Conservation (phyloP, 345 rosid species). For the Conringia planisiliqua region DNA sequence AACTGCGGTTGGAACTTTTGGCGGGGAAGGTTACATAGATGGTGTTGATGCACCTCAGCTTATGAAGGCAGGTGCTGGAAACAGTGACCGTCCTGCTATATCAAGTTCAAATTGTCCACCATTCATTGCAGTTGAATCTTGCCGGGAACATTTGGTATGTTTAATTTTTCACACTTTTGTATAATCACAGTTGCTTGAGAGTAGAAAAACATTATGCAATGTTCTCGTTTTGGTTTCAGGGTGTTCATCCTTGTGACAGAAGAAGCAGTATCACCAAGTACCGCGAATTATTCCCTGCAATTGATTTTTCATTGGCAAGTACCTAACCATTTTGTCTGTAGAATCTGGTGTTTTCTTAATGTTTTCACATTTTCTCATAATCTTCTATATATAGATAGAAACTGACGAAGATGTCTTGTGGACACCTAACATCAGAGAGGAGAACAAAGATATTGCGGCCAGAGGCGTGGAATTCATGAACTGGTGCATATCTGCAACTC, state of each 20-base stretch:
- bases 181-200: background rate
- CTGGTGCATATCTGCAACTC: constrained; percentile 43
- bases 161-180: background rate
- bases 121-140: constrained; percentile 55
- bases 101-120: constrained; percentile 58
- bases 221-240: constrained; percentile 39
- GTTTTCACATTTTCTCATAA: background rate
- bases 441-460: constrained; percentile 54
- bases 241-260: constrained; percentile 83
- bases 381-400: constrained; percentile 48
- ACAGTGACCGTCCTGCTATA: constrained; percentile 47
- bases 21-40: constrained; percentile 44
- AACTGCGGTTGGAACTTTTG: constrained; percentile 72
- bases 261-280: constrained; percentile 62
- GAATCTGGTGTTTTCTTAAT: background rate
- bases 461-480: constrained; percentile 68
- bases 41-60: constrained; percentile 45
- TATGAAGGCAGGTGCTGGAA: constrained; percentile 55
- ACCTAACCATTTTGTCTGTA: background rate
- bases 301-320: constrained; percentile 80
- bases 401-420: constrained; percentile 51
- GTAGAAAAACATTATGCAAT: background rate
- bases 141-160: constrained; percentile 69
- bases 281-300: constrained; percentile 59
- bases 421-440: constrained; percentile 55